Percentiles rank a stretch among this genome's conserved stretches.
phyloP scores from a whole-genome alignment of 495 filamentous ascomycete species.

The Tuber brumale region DNA sequence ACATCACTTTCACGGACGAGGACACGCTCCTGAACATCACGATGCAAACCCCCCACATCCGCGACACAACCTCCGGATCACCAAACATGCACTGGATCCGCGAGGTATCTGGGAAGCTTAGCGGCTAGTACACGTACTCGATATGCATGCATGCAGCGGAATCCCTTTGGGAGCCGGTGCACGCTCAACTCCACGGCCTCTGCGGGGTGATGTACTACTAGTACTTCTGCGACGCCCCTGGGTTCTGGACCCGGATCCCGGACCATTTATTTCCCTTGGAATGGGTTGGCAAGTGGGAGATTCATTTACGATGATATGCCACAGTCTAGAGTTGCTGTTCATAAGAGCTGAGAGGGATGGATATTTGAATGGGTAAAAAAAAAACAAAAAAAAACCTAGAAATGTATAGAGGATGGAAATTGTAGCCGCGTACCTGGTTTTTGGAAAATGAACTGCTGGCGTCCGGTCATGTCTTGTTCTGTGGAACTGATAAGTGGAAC shows the following conservation, averaged over 20 bases:
- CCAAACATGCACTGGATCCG: not conserved
- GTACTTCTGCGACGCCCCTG: not conserved
- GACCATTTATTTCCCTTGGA: not conserved
- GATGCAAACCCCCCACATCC: not conserved
- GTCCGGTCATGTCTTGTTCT: not conserved
- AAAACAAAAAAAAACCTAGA: no score
- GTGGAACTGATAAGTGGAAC: not conserved
- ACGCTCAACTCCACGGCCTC: no score
- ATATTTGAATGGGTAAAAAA: not conserved
- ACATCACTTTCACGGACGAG: not conserved
- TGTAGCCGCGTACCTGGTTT: not conserved
- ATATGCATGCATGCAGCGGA: not conserved
- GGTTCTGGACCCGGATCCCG: not conserved
- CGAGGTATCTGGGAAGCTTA: not conserved
- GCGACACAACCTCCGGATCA: not conserved
- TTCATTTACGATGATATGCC: not conserved
- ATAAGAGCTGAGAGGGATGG: not conserved
- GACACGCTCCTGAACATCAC: not conserved
- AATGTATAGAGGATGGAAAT: not conserved
- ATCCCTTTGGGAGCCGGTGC: no score
- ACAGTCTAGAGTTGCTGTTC: not conserved
- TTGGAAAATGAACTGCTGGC: not conserved
- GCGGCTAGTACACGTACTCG: no score
- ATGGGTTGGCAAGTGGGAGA: not conserved
- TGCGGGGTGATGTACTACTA: not conserved